Evolutionary conservation across 2,329 filamentous ascomycete genomes (phyloP).

Genomic region (Kalaharituber pfeilii): DNA sequence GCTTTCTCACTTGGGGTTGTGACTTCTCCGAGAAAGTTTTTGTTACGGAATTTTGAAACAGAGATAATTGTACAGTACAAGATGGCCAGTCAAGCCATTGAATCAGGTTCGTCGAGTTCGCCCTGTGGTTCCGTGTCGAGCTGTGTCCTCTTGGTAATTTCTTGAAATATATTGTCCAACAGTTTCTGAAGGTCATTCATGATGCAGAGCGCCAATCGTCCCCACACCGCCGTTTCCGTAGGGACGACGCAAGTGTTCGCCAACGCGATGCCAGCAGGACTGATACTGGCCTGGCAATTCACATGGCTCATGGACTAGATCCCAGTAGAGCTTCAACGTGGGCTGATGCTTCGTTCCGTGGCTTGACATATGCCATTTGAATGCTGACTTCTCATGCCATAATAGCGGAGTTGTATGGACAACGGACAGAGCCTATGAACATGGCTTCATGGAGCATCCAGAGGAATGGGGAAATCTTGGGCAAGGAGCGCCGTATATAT

Average conservation of each 20-base stretch:
- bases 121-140: too few species aligned
- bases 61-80: too few species aligned
- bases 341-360: background rate
- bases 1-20: too few species aligned
- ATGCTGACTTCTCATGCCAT: conserved; percentile 25
- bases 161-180: too few species aligned
- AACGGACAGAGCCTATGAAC: conserved; percentile 69
- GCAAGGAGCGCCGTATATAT: conserved; percentile 54
- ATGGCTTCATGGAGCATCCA: conserved; percentile 71
- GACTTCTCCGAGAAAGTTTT: too few species aligned
- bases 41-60: too few species aligned
- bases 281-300: background rate
- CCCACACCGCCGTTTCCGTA: background rate
- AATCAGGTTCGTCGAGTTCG: too few species aligned
- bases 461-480: conserved; percentile 81
- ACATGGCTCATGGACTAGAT: conserved; percentile 16
- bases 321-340: conserved; percentile 16
- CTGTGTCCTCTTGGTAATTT: too few species aligned
- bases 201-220: background rate
- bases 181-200: too few species aligned
- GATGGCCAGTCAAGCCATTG: too few species aligned
- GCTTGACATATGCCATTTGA: background rate
- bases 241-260: background rate
- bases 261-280: background rate
- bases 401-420: conserved; percentile 88